phyloP scores from a whole-genome alignment of 768 basidiomycete species.

The Strobilomyces confusus region DNA sequence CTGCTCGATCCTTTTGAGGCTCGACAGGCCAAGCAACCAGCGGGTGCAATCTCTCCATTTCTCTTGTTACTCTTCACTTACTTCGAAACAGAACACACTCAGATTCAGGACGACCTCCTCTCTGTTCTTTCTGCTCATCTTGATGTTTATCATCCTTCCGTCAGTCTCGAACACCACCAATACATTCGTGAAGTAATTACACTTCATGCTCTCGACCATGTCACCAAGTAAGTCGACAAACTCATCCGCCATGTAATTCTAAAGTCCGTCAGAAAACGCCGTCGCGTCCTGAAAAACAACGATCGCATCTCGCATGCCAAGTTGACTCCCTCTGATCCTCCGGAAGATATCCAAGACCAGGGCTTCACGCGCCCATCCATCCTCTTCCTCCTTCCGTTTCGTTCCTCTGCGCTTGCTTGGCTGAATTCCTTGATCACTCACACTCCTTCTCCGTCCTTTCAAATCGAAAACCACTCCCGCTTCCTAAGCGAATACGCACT shows the following conservation, averaged over 20 bases:
- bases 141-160: constrained; percentile 73
- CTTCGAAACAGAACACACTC: constrained; percentile 39
- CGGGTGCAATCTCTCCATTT: constrained; percentile 36
- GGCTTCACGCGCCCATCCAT: constrained; percentile 96
- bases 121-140: constrained; percentile 60
- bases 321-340: constrained; percentile 52
- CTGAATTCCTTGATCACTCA: constrained; percentile 73
- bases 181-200: constrained; percentile 63
- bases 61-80: constrained; percentile 1
- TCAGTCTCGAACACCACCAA: constrained; percentile 61
- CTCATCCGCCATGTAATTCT: neutral
- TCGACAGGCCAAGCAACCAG: constrained; percentile 49
- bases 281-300: constrained; percentile 88
- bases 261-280: constrained; percentile 66
- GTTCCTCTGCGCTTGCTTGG: constrained; percentile 83
- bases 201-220: constrained; percentile 84
- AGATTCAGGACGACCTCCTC: constrained; percentile 66
- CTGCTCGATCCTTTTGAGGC: constrained; percentile 52
- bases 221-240: constrained; percentile 60
- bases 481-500: constrained; percentile 82
- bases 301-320: constrained; percentile 76
- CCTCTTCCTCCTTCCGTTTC: constrained; percentile 90
- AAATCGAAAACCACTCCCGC: constrained; percentile 84
- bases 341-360: constrained; percentile 87
- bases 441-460: constrained; percentile 65